Percentiles rank a stretch among this genome's conserved stretches.
Conservation (phyloP, 192 early-diverging fungal genomes). For the Backusella liffmaniae region DNA sequence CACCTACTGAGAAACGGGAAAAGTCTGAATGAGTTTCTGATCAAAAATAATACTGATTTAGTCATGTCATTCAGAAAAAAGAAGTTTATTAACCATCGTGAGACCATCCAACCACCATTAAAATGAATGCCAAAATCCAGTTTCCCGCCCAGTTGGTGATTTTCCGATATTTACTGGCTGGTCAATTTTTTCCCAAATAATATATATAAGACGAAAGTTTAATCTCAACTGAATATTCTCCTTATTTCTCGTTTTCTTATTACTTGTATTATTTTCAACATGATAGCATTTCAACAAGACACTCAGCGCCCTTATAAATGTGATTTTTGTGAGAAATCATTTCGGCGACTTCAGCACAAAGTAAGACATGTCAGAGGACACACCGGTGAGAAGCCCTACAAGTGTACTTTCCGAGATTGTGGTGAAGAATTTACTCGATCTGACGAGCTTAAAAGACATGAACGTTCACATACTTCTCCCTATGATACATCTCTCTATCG, state of each 20-base stretch:
- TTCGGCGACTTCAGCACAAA: slow-evolving; percentile 1
- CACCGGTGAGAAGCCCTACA: slow-evolving; percentile 4
- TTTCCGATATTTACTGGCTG: slow-evolving; percentile 1
- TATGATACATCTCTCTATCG: neutral
- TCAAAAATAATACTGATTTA: slow-evolving; percentile 4
- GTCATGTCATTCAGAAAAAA: neutral
- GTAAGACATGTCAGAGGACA: slow-evolving; percentile 7
- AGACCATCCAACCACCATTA: neutral
- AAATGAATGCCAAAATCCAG: slow-evolving; percentile 5
- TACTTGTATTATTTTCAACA: neutral
- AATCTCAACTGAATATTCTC: slow-evolving; percentile 2
- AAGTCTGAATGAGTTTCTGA: slow-evolving; percentile 1
- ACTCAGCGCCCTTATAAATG: neutral
- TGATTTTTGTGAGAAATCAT: slow-evolving; percentile 11
- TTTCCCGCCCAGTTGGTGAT: neutral
- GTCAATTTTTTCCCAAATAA: neutral
- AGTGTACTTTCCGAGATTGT: slow-evolving; percentile 4
- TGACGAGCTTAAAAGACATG: slow-evolving; percentile 13
- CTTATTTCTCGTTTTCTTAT: neutral
- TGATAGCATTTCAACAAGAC: neutral
- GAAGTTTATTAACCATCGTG: neutral
- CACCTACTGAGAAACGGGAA: neutral
- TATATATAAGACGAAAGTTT: neutral
- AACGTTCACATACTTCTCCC: neutral
- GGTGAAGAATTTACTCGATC: slow-evolving; percentile 2